Evolutionary conservation across 2,329 filamentous ascomycete genomes (phyloP), one percentile per base, ranked within the genome.

Genomic region (Colletotrichum lupini): DNA sequence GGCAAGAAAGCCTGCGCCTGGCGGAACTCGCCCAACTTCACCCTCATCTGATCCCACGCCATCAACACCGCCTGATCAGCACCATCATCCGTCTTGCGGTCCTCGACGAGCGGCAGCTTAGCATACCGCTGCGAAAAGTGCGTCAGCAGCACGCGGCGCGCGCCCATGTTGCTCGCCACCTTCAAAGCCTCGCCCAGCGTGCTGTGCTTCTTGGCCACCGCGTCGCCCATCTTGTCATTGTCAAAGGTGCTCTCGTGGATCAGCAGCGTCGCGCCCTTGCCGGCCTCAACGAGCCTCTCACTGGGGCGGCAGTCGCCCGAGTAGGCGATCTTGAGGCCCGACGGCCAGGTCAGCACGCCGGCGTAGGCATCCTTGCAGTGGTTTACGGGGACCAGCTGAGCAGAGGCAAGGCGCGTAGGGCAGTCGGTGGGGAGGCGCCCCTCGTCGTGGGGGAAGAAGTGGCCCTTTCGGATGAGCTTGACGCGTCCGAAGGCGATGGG

Each of bases 201-300:
- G 52, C 90, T 94, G 85, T 99, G 97, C 79, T 93, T 95, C 89
- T 99, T 99, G 64, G 93, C 94, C 32, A 88, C 80, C 4, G 97
- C 97, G 78, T 98, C 95, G 19, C 88, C 90, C 52, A 83, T 78
- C 77, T 98, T 89, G 78, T 97, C 94, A 80, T 98, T 94, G 77
- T 97, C 94, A 80, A 99, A 98, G 0, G 97, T 99, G 75, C 95
- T 95, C 87, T 99, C 97, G 85, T 99, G 97, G 68, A 99, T 91
- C 5, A 98, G 90, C 7, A 99, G 88, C 16, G 96, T 97, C 2
- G 93, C 92, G 74, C 91, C 92, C 58, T 85, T 84, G 58, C 94
- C 97, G 63, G 96, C 93, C 14, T 82, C 77, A 0, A 91, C 90
- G 79, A 99, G 98, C 0, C 84, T 80, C 2, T 84, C 78, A 4